phyloP scores from a whole-genome alignment of 176 grass and related monocot species.

The Triticum turgidum region DNA sequence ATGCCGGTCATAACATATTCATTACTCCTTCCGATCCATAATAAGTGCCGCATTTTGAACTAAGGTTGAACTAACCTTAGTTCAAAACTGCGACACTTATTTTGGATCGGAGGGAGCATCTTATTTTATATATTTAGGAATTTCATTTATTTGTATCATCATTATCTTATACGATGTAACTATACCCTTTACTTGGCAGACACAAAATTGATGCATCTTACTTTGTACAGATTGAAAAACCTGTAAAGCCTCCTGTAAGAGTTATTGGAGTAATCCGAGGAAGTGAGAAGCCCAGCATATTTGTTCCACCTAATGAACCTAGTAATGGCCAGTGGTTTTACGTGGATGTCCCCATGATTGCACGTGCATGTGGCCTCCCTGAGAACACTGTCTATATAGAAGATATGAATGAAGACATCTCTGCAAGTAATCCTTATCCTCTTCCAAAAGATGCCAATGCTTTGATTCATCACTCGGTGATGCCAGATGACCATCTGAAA shows the following conservation, averaged over 20 bases:
- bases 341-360: conserved; percentile 81
- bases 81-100: no score
- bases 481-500: conserved; percentile 90
- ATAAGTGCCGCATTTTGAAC: no score
- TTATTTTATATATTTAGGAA: conserved; percentile 11
- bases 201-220: conserved; percentile 31
- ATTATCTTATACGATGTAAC: neutral
- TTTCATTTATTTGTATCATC: neutral
- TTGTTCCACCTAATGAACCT: conserved; percentile 92
- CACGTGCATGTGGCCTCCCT: conserved; percentile 65
- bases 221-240: conserved; percentile 55
- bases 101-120: neutral
- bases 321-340: conserved; percentile 90
- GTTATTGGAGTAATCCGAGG: conserved; percentile 81
- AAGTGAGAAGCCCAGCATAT: conserved; percentile 95
- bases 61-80: no score
- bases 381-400: conserved; percentile 78
- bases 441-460: conserved; percentile 87
- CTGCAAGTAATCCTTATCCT: conserved; percentile 82
- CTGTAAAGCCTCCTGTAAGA: conserved; percentile 41
- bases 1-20: no score
- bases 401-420: conserved; percentile 70
- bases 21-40: no score
- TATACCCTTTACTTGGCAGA: conserved; percentile 11
- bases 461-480: conserved; percentile 85